Evolutionary conservation across 805 yeast species (phyloP).

Genomic region (Candida ipomoeae): DNA sequence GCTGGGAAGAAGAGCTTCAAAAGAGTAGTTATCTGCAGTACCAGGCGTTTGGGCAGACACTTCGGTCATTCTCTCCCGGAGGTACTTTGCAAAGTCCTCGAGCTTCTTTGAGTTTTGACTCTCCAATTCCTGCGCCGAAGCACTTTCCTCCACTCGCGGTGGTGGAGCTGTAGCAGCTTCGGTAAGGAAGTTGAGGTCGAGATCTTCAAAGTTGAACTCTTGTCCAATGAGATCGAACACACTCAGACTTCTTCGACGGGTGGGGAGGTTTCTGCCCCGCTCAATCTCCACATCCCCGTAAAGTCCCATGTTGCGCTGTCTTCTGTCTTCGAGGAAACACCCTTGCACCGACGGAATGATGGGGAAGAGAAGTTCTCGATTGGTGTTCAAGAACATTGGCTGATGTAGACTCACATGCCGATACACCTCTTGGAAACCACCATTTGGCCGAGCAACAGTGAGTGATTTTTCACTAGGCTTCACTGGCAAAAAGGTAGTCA

Average conservation of each 20-base stretch:
- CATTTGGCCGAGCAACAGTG: neutral
- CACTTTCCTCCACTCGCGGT: neutral
- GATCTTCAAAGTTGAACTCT: neutral
- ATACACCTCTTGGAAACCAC: constrained; percentile 5
- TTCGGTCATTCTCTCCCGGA: constrained; percentile 7
- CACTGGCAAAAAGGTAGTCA: neutral
- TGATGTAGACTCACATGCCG: constrained; percentile 4
- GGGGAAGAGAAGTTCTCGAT: neutral
- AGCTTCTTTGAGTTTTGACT: constrained; percentile 1
- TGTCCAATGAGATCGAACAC: constrained; percentile 1
- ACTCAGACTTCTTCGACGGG: constrained; percentile 8
- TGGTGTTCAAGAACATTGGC: constrained; percentile 8
- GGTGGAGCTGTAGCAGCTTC: neutral
- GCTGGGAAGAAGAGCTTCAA: constrained; percentile 14
- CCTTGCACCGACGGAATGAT: neutral
- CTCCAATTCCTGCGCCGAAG: neutral
- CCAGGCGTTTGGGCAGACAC: neutral
- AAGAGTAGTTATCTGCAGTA: neutral
- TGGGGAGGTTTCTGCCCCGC: constrained; percentile 12
- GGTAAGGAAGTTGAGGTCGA: constrained; percentile 1
- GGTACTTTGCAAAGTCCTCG: constrained; percentile 7
- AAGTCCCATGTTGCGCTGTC: neutral
- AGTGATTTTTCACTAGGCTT: neutral
- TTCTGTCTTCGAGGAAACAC: neutral
- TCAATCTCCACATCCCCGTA: constrained; percentile 11